phyloP scores from a whole-genome alignment of 352 stramenopile genomes.

The Globisporangium irregulare region DNA sequence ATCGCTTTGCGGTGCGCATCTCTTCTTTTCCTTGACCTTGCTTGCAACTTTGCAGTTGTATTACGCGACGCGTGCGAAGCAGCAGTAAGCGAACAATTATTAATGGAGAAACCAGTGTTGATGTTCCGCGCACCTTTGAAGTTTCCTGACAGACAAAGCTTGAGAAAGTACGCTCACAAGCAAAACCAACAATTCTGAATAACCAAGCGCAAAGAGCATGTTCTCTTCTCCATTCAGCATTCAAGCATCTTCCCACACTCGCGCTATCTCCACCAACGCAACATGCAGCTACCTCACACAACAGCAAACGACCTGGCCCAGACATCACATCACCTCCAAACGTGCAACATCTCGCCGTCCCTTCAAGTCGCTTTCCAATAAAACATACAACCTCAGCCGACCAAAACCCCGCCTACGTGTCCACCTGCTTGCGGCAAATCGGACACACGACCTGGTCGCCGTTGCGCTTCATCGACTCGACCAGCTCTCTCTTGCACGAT shows the following conservation, averaged over 20 bases:
- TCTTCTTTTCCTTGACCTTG: no score
- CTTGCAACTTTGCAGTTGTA: no score
- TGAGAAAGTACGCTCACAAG: background rate
- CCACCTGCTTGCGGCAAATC: slow-evolving; percentile 14
- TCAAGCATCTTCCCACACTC: background rate
- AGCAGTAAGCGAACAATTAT: no score
- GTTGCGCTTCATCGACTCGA: slow-evolving; percentile 22
- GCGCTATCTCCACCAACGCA: background rate
- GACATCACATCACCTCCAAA: background rate
- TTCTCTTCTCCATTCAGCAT: background rate
- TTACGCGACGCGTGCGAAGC: no score
- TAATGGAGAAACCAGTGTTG: no score
- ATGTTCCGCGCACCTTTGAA: no score
- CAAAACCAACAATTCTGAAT: background rate
- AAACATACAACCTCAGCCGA: background rate
- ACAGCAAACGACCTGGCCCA: background rate
- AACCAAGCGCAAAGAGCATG: background rate
- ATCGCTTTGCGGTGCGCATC: no score
- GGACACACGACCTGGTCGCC: slow-evolving; percentile 4
- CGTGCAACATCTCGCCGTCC: background rate
- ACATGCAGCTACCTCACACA: background rate
- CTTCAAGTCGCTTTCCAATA: background rate
- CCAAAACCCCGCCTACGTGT: background rate
- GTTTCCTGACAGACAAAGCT: no score
- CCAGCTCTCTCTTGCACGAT: slow-evolving; percentile 26